Evolutionary conservation across 352 stramenopile species (phyloP), one percentile per base, ranked within the genome.

Genomic region (Plasmopara halstedii): DNA sequence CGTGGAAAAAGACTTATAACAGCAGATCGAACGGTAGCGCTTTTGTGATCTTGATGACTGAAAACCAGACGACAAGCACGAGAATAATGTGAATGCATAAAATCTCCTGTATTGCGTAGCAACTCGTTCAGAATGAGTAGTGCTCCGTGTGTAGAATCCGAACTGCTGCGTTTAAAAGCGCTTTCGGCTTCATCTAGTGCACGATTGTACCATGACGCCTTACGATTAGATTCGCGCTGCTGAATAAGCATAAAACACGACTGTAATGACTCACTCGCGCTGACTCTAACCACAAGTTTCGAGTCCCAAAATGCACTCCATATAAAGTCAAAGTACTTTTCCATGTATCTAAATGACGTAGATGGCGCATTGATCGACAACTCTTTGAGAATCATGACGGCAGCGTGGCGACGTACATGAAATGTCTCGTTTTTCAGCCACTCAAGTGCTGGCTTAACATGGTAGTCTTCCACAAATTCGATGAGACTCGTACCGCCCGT

Each of bases 351-450:
- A 47, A 90, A 94, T 14, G 78, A 73, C 34, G 80, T 94, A 7
- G 83, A 90, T 21, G 83, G 83, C 37, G 83, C 79, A 41, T 94
- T 94, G 48, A 83, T 85, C 8, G 80, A 81, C 26, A 94, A 62
- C 40, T 94, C 83, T 49, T 90, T 90, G 22, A 94, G 36, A 35
- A 94, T 92, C 66, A 94, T 70, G n/a, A 92, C 80, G 2, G 77
- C 83, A 6, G 83, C 83, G 38, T 94, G 83, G 31, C 83, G 61
- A 9, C 83, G 80, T 22, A 94, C 76, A 39, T 94, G 83, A 63
- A 92, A 94, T 7, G 75, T 94, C 53, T 94, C 83, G 56, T 89
- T 94, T 56, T 90, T 83, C 36, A 94, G 78, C 83, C 83, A 94
- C 44, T 87, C 71, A 37, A 94, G 78, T 47, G 83, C 83, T 3